These are phyloP conservation scores for Fraxinus quadrangulata DNA, from an alignment of 257 asterid species.

Conservation along the genomic window DNA sequence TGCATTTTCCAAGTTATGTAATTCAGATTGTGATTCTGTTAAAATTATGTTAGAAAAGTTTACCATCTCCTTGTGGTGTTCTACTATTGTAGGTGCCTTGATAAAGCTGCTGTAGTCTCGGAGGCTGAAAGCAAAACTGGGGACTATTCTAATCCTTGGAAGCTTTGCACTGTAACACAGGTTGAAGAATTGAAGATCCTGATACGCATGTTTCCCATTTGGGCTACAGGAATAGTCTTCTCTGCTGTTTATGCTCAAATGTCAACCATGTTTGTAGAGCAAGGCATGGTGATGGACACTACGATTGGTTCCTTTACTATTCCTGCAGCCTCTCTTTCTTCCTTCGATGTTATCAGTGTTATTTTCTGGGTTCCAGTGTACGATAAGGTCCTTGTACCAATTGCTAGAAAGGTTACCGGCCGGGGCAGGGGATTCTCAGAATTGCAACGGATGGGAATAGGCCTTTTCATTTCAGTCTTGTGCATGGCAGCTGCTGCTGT, in stretches of 20 bases:
- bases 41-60: background rate
- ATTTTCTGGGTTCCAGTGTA: constrained; percentile 88
- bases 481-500: constrained; percentile 88
- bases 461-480: constrained; percentile 63
- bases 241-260: constrained; percentile 87
- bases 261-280: constrained; percentile 93
- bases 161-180: constrained; percentile 85
- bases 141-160: constrained; percentile 74
- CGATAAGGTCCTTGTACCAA: constrained; percentile 75
- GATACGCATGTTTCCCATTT: constrained; percentile 89
- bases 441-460: constrained; percentile 87
- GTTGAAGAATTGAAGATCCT: constrained; percentile 80
- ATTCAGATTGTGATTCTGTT: background rate
- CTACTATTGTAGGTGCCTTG: constrained; percentile 69
- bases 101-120: constrained; percentile 71
- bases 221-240: constrained; percentile 93
- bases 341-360: constrained; percentile 78
- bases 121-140: constrained; percentile 51
- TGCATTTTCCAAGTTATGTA: background rate
- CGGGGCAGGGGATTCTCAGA: constrained; percentile 71
- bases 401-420: constrained; percentile 70
- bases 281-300: constrained; percentile 90
- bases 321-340: constrained; percentile 87
- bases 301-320: constrained; percentile 73
- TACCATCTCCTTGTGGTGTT: background rate